Evolutionary conservation across 164 flowering plant genomes (phyloP), one percentile per base, ranked within the genome.

Genomic region (Tetracentron sinense): DNA sequence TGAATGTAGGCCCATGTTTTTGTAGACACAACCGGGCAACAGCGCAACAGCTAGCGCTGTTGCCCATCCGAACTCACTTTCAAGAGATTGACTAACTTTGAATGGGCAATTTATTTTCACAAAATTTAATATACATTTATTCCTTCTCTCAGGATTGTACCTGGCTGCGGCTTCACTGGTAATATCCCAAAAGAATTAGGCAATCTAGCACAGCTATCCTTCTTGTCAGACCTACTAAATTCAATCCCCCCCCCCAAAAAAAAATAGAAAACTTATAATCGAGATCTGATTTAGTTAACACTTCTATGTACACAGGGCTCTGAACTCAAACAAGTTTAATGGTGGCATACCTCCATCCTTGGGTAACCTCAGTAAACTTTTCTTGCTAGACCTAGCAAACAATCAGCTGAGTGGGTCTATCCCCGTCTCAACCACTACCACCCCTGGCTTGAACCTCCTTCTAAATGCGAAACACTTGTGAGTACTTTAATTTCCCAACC

Each of bases 361-460:
- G 67, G 99, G 99, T 19, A 79, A 68, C 22, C 92, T 91, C 33
- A 76, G 88, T 28, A 74, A 91, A 14, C 77, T 94, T 23, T 89
- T 89, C 75, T 94, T 96, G 97, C 75, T 94, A 58, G 99, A 94
- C 74, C 58, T 91, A 51, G 90, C 99, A 22, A 96, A 89, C 54
- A 94, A 94, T 74, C 85, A 85, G 77, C 67, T 94, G 67, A 78
- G 67, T 56, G 99, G 97, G 64, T 0, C 81, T 12, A 22, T 94
- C 47, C 97, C 99, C 3, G 79, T 89, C 61, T 91, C 99, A 52
- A 77, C 84, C 30, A 11, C 38, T 48, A 61, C 56, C 19, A 26
- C 78, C 48, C 87, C 92, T 7, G 99, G 99, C 42, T 69, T 94
- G 70, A 93, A 94, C 68, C 84, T 64, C 38, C 95, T 94, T 47